Conservation (phyloP, 768 basidiomycete genomes). For the Gautieria morchelliformis region DNA sequence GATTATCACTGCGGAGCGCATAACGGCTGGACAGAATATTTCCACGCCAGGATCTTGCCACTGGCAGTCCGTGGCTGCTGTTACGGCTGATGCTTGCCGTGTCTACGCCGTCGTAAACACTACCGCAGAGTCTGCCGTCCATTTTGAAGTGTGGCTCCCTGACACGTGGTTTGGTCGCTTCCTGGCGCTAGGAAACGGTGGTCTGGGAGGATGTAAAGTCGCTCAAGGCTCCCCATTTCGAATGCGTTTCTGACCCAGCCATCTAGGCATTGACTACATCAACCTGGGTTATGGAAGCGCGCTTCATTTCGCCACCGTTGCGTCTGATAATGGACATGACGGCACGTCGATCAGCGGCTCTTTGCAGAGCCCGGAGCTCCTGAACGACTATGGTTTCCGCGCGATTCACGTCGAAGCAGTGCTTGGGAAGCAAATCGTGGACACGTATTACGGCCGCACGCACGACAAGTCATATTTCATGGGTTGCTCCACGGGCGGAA, state of each 20-base stretch:
- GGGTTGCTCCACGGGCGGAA: constrained; percentile 24
- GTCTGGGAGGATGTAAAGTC: constrained; percentile 16
- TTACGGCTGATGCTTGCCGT: neutral
- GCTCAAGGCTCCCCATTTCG: too few relatives aligned
- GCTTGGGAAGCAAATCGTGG: constrained; percentile 19
- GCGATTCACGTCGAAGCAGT: constrained; percentile 20
- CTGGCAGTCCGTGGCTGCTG: neutral
- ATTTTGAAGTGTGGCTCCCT: constrained; percentile 23
- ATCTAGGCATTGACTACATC: constrained; percentile 15
- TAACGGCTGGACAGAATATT: neutral
- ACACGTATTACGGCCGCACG: constrained; percentile 16
- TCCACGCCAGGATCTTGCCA: constrained; percentile 6
- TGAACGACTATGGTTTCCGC: constrained; percentile 21
- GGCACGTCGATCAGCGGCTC: constrained; percentile 9
- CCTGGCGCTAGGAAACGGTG: constrained; percentile 21
- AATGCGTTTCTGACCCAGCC: neutral
- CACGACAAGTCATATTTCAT: constrained; percentile 20
- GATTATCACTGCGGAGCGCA: neutral
- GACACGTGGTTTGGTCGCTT: constrained; percentile 22
- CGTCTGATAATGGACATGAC: constrained; percentile 19
- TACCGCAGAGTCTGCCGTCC: constrained; percentile 4
- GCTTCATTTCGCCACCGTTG: constrained; percentile 17
- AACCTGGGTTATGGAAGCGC: constrained; percentile 14
- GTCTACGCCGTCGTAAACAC: constrained; percentile 4
- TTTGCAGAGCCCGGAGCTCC: constrained; percentile 18